Evolutionary conservation across 2,329 filamentous ascomycete species (phyloP), one percentile per base, ranked within the genome.

Genomic region (Biscogniauxia mediterranea): DNA sequence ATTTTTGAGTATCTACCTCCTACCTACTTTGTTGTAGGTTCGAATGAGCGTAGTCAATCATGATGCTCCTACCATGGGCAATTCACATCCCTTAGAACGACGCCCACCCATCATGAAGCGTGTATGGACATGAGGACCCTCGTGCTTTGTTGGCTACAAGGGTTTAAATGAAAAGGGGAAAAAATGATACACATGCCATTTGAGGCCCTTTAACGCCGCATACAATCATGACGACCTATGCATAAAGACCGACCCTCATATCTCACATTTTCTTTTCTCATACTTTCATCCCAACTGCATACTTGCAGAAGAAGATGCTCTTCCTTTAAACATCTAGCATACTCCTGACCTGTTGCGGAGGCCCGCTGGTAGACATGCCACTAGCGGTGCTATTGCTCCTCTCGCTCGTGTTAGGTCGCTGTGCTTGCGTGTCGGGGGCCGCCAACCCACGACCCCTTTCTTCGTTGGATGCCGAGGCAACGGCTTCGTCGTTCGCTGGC

Each of bases 291-390:
- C 28, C 7, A 13, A 13, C 28, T 13, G 11, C 11, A 13, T 25
- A 26, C 20, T 53, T 19, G 21, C 6, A 28, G 20, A 21, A 28
- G 7, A 55, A 57, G 25, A 19, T 49, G 26, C 13, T 13, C 26
- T 20, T 5, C 17, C 50, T 20, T 71, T 73, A 86, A 15, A 86
- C 69, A 67, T 87, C 84, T 66, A 87, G 66, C 84, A 87, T 87
- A 69, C 84, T 86, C 67, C 75, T 78, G 5, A 86, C 74, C 67
- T 84, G 79, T 69, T 85, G 82, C n/a, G 83, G 82, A 58, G 78
- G 79, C n/a, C 71, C 76, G 6, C 71, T 75, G 13, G 81, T 73
- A 5, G 82, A 85, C 53, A 77, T 72, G n/a, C 73, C 75, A 42
- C 83, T 83, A 53, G 73, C 77, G 1, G 76, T 75, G 64, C 82